Conservation (phyloP, 2,329 filamentous ascomycete genomes). For the Fusarium paranaense region DNA sequence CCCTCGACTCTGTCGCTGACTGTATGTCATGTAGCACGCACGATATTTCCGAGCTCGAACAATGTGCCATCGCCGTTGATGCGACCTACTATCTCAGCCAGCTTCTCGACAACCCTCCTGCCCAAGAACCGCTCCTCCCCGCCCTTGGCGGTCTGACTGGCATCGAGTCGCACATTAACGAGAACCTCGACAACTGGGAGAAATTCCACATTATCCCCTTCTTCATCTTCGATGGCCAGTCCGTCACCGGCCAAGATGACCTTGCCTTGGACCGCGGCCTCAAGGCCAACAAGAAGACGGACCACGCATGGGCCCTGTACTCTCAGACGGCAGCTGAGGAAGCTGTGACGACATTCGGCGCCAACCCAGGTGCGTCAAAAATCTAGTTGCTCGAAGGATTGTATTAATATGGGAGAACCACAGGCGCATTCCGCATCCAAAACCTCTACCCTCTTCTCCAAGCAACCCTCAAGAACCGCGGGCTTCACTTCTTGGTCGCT, state of each 20-base stretch:
- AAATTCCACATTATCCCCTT: constrained; percentile 78
- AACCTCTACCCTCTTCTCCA: constrained; percentile 83
- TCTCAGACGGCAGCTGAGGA: constrained; percentile 81
- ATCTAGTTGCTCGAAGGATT: not conserved
- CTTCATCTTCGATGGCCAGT: constrained; percentile 93
- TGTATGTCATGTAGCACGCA: constrained; percentile 59
- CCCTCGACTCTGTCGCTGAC: constrained; percentile 35
- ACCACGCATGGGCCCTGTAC: constrained; percentile 89
- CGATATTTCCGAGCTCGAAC: constrained; percentile 77
- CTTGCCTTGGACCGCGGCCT: constrained; percentile 72
- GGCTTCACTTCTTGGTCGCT: constrained; percentile 82
- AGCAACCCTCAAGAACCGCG: constrained; percentile 74
- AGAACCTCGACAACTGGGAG: constrained; percentile 79
- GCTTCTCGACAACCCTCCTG: constrained; percentile 76
- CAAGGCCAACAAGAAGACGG: constrained; percentile 76
- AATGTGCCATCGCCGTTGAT: constrained; percentile 84
- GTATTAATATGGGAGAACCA: constrained; percentile 42
- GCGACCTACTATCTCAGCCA: constrained; percentile 89
- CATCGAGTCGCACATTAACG: constrained; percentile 79
- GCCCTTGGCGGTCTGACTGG: constrained; percentile 91
- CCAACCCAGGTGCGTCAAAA: constrained; percentile 71
- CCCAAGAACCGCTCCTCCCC: constrained; percentile 87
- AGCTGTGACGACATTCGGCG: constrained; percentile 87
- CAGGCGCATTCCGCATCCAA: constrained; percentile 78
- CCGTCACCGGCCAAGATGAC: constrained; percentile 80